phyloP scores from a whole-genome alignment of 164 flowering plant species.

The Annona cherimola region DNA sequence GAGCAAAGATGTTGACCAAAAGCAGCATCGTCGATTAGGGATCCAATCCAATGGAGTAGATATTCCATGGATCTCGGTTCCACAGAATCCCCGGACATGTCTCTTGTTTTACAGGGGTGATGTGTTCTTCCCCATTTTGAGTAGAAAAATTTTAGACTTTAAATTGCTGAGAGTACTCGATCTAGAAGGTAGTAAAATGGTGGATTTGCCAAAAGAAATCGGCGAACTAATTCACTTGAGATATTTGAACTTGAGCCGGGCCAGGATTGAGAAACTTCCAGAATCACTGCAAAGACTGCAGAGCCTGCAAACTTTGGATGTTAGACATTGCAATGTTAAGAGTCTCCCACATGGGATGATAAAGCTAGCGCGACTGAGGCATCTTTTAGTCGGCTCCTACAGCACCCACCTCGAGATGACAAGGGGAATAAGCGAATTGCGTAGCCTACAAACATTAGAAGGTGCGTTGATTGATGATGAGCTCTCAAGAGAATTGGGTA shows the following conservation, averaged over 20 bases:
- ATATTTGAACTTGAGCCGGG: slow-evolving; percentile 27
- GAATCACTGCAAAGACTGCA: slow-evolving; percentile 28
- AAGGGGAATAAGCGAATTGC: slow-evolving; percentile 20
- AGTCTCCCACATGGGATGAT: slow-evolving; percentile 26
- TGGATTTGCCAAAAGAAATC: slow-evolving; percentile 19
- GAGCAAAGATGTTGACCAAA: slow-evolving; percentile 2
- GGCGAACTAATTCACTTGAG: slow-evolving; percentile 23
- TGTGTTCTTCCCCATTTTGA: slow-evolving; percentile 6
- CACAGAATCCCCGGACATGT: slow-evolving; percentile 22
- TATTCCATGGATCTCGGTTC: slow-evolving; percentile 3
- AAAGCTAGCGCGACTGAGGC: slow-evolving; percentile 25
- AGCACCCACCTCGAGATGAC: background rate
- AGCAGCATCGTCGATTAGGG: slow-evolving; percentile 15
- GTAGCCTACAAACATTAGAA: slow-evolving; percentile 17
- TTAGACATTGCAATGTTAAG: slow-evolving; percentile 22
- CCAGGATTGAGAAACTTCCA: slow-evolving; percentile 21
- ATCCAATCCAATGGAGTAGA: slow-evolving; percentile 13
- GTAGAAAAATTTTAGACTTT: slow-evolving; percentile 9
- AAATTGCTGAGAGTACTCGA: slow-evolving; percentile 31
- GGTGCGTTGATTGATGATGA: slow-evolving; percentile 12
- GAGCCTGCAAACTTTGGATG: slow-evolving; percentile 37
- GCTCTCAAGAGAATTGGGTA: slow-evolving; percentile 14
- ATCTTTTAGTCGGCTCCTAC: slow-evolving; percentile 12
- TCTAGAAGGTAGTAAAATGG: slow-evolving; percentile 21
- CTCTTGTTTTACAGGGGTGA: slow-evolving; percentile 15